Base-by-base conservation (phyloP, 1,284 basidiomycete species). In the Gymnopus androsaceus region DNA sequence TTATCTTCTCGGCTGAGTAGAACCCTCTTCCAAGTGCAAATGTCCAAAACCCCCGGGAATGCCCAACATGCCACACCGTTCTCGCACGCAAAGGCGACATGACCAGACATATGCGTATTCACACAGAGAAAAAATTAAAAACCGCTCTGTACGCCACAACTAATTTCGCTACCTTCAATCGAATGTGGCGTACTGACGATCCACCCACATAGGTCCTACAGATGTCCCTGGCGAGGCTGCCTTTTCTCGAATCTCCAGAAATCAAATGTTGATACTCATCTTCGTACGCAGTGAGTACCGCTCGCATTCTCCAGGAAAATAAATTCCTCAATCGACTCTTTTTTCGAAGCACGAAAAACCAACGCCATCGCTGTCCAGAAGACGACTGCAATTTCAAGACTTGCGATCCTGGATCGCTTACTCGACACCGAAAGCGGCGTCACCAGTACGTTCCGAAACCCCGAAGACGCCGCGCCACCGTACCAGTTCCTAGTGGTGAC, bases 241-340 rank as follows among this genome's bases (percentile, higher is more conserved):
- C 45, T 33, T 21, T 65, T 60, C 47, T 57, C 54, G 28, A 61
- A 49, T 44, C 56, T 65, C 2, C 65, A 66, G 38, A 63, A 61
- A 31, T 58, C 56, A 14, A 66, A 67, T 41, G 57, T 66, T 9
- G 49, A 58, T 9, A 63, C 58, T 4, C 66, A 67, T 54, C 28
- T 63, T 28, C 19, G 59, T 14, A 55, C 47, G 9, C 57, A 58
- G 57, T 58, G 42, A 47, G 57, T 58, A 9, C 11, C n/a, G n/a
- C 31, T 34, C 3, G 17, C 15, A 3, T 21, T 14, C 19, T n/a
- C n/a, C 14, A 47, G 15, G 19, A 15, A 25, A 5, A 36, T 15
- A 25, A n/a, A 6, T 21, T 9, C n/a, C 12, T 5, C n/a, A 12
- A 21, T 33, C 11, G 15, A 6, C 15, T 42, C n/a, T n/a, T n/a